Evolutionary conservation across 768 basidiomycete genomes (phyloP), one percentile per base, ranked within the genome.

Genomic region (Daedalea quercina): DNA sequence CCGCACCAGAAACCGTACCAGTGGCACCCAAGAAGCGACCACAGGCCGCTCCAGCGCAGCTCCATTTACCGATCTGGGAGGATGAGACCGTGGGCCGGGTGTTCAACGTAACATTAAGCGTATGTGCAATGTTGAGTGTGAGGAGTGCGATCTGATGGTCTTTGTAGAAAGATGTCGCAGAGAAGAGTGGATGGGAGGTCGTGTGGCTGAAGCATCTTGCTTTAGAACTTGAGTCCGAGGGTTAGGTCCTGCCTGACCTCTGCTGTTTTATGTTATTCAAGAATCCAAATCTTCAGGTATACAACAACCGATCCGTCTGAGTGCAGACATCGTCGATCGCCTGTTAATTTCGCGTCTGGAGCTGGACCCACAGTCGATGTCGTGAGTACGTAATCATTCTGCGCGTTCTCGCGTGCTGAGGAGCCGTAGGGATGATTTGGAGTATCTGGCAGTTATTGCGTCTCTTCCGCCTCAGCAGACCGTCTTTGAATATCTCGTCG

Each of bases 401-500:
- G 17, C 3, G 13, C n/a, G 31, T 8, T 13, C 28, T 11, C 28
- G 24, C 20, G 19, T 31, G 23, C 34, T 41, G 19, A 54, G 42
- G 17, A 52, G 22, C 2, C 22, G 9, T 58, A 91, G 86, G 47
- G 82, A 84, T 63, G 88, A 90, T 58, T 66, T 85, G n/a, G 87
- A 89, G 20, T 87, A 81, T 64, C 70, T 85, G 33, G 73, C 83
- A 4, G 82, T 90, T 17, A 67, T 90, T 1, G 87, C 87, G 2
- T 87, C 86, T 22, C 72, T 97, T 17, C 91, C 93, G 9, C 58
- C 79, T 8, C 69, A 83, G 51, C 83, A 92, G 67, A 93, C 94
- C 0, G 76, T 82, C 0, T 92, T 95, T 54, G 91, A 96, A 63
- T 98, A 92, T 65, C 76, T 99, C 22, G 78, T 91, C 9, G 87